Percentiles rank a stretch among this genome's conserved stretches.
Conservation (phyloP, 805 yeast species). For the Ogataea pilisensis region DNA sequence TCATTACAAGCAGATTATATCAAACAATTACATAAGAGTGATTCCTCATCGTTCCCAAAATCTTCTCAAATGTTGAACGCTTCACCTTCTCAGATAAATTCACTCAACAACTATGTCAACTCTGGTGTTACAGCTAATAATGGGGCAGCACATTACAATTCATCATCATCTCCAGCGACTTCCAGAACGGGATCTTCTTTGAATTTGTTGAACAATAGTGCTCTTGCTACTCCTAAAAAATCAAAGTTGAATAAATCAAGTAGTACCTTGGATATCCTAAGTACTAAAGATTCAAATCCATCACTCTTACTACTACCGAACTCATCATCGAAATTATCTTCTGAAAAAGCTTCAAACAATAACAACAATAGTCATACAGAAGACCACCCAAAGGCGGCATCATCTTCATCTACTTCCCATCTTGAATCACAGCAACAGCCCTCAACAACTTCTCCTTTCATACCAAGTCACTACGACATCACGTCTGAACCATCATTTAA, state of each 20-base stretch:
- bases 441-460: no score
- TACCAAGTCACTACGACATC: no score
- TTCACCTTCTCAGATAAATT: slow-evolving; percentile 26
- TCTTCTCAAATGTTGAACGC: slow-evolving; percentile 24
- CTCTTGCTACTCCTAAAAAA: neutral
- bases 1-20: slow-evolving; percentile 24
- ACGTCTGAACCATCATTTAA: no score
- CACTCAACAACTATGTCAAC: slow-evolving; percentile 22
- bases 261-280: slow-evolving; percentile 7
- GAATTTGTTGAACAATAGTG: slow-evolving; percentile 10
- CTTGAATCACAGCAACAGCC: no score
- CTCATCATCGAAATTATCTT: no score
- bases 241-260: slow-evolving; percentile 1
- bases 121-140: slow-evolving; percentile 8
- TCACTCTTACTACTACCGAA: neutral
- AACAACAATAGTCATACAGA: no score
- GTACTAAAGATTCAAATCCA: slow-evolving; percentile 1
- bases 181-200: slow-evolving; percentile 18
- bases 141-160: no score
- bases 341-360: neutral
- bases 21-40: slow-evolving; percentile 26
- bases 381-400: no score
- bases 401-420: no score
- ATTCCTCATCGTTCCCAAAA: slow-evolving; percentile 31
- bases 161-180: no score